A percentile compares a stretch with the other conserved stretches of the same genome.
Conservation (phyloP, 805 yeast species). For the Jamesozyma piceae region DNA sequence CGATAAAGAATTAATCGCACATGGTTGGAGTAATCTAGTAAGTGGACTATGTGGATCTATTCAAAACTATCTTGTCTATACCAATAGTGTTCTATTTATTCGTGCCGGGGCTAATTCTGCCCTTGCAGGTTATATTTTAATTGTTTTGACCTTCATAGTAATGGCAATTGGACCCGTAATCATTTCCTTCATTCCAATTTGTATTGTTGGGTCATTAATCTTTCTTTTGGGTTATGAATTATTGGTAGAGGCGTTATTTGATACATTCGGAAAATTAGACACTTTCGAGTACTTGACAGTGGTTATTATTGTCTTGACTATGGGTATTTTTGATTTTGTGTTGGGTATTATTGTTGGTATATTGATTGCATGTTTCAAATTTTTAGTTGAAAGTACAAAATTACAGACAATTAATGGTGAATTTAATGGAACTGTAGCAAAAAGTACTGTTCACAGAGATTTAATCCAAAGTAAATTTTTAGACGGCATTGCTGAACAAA, state of each 20-base stretch:
- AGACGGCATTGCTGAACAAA: constrained; percentile 80
- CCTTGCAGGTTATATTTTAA: constrained; percentile 81
- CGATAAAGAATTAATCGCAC: constrained; percentile 88
- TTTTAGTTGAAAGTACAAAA: constrained; percentile 85
- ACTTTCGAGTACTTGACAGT: constrained; percentile 78
- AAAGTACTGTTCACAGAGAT: constrained; percentile 87
- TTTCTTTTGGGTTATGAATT: constrained; percentile 86
- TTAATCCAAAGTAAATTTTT: constrained; percentile 81
- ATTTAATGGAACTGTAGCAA: constrained; percentile 78
- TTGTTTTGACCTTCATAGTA: constrained; percentile 66
- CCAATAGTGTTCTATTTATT: constrained; percentile 84
- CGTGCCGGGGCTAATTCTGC: constrained; percentile 91
- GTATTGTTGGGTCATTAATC: constrained; percentile 91
- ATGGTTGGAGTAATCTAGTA: constrained; percentile 80
- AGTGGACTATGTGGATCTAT: constrained; percentile 82
- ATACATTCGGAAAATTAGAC: constrained; percentile 69
- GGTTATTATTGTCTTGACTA: constrained; percentile 74
- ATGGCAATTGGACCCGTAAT: constrained; percentile 86
- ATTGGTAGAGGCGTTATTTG: constrained; percentile 74
- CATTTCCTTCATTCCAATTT: constrained; percentile 89
- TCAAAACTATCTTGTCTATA: constrained; percentile 90
- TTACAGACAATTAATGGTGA: constrained; percentile 73
- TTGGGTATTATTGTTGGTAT: constrained; percentile 87
- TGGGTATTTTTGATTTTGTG: constrained; percentile 95
- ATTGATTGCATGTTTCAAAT: constrained; percentile 84